These are phyloP conservation scores for Phoma sp. DNA, from an alignment of 2,329 filamentous ascomycete species.

Conservation along the genomic window DNA sequence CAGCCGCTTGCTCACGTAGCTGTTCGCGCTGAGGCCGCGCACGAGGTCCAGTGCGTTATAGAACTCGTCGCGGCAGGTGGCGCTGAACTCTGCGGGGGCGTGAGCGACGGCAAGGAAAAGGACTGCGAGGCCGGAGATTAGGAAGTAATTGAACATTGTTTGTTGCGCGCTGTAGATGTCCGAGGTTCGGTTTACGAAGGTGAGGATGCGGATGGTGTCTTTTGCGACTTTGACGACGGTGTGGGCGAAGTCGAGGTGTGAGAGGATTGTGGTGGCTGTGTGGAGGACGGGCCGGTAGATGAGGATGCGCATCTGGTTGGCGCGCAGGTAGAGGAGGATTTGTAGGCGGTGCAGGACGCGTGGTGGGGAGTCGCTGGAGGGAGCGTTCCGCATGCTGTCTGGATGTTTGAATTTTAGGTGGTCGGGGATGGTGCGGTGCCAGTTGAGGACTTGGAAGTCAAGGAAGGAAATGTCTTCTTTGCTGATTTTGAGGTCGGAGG, in stretches of 20 bases:
- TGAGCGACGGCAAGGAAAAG: slow-evolving; percentile 79
- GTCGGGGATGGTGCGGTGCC: slow-evolving; percentile 78
- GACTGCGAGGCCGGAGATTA: slow-evolving; percentile 75
- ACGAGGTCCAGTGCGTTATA: slow-evolving; percentile 79
- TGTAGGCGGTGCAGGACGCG: slow-evolving; percentile 76
- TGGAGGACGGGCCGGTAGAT: slow-evolving; percentile 89
- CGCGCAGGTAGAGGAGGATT: slow-evolving; percentile 82
- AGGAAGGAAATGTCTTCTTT: slow-evolving; percentile 78
- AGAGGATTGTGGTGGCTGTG: slow-evolving; percentile 80
- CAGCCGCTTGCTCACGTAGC: slow-evolving; percentile 72
- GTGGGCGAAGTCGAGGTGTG: slow-evolving; percentile 74
- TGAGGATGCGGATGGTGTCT: slow-evolving; percentile 75
- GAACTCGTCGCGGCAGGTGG: slow-evolving; percentile 74
- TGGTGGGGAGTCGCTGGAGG: slow-evolving; percentile 51
- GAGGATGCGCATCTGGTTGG: slow-evolving; percentile 89
- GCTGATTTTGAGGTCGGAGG: slow-evolving; percentile 66
- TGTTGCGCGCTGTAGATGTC: slow-evolving; percentile 75
- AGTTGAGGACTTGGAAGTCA: slow-evolving; percentile 83
- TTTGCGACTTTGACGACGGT: slow-evolving; percentile 76
- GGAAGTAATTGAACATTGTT: slow-evolving; percentile 80
- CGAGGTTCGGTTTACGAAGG: slow-evolving; percentile 72
- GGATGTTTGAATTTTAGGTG: slow-evolving; percentile 67
- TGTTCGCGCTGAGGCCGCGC: slow-evolving; percentile 72
- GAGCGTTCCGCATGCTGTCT: slow-evolving; percentile 38
- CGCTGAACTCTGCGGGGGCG: slow-evolving; percentile 73